These are phyloP conservation scores for Avena insularis DNA, from an alignment of 176 grass and related monocot species.

Conservation along the genomic window DNA sequence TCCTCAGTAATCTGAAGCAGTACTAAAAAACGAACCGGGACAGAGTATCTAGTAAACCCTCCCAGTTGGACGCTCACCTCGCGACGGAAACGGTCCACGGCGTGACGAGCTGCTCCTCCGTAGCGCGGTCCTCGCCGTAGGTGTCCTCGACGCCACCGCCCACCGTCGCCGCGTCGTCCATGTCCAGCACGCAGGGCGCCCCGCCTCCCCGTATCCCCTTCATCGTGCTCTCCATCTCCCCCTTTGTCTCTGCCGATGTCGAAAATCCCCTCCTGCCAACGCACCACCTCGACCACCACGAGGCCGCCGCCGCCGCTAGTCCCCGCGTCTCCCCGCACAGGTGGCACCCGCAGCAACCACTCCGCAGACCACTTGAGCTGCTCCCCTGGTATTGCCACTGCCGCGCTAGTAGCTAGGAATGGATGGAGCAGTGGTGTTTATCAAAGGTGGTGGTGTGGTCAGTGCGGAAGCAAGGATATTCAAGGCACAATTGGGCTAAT, in stretches of 20 bases:
- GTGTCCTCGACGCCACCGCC: constrained; percentile 80
- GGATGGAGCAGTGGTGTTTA: constrained; percentile 14
- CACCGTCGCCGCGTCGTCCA: constrained; percentile 64
- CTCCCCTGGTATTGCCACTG: constrained; percentile 11
- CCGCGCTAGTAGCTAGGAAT: constrained; percentile 21
- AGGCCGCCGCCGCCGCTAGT: neutral
- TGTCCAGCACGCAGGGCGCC: constrained; percentile 65
- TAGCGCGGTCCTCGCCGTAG: constrained; percentile 88
- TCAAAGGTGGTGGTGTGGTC: constrained; percentile 14
- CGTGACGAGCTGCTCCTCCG: constrained; percentile 91
- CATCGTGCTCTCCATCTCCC: constrained; percentile 79
- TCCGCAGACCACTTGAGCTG: neutral
- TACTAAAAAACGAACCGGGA: neutral
- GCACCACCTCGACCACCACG: constrained; percentile 23
- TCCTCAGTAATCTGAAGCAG: neutral
- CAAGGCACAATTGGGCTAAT: neutral
- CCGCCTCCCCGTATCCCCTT: constrained; percentile 60
- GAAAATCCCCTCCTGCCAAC: constrained; percentile 10
- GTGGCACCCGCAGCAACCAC: constrained; percentile 16
- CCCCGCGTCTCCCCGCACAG: constrained; percentile 3
- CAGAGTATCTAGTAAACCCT: neutral
- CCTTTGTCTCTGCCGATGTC: constrained; percentile 24
- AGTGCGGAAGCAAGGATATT: constrained; percentile 29
- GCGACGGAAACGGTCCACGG: constrained; percentile 92
- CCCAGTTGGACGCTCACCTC: constrained; percentile 52